Base-by-base conservation (phyloP, 805 yeast genomes). In the Ogataea neopini region DNA sequence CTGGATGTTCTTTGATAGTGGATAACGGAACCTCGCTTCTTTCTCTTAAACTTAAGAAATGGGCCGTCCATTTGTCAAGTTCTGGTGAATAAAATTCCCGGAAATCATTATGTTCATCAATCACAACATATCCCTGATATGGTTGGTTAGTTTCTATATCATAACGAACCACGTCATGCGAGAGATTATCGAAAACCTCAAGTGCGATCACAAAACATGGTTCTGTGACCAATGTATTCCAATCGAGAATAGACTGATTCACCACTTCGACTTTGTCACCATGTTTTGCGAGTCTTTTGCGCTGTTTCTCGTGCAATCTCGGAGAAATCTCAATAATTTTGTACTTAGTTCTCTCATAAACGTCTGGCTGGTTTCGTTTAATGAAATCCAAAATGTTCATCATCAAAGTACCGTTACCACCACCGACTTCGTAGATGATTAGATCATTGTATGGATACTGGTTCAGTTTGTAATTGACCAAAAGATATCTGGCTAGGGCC, bases 361-460 rank as follows among this genome's bases (percentile, higher is more conserved):
- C 81, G 32, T 85, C 90, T 0, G 95, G 91, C 53, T 84, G 83
- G 17, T 75, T 70, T 22, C 67, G 68, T 51, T 78, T 71, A 50
- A 88, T 75, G 61, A 74, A 88, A 58, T 83, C 82, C 52, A 88
- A 65, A 9, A 88, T 77, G 58, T 88, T 84, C 45, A 75, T 63
- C 96, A 89, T 88, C 50, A 88, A 66, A 0, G 95, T 88, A 35
- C 96, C 96, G 59, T 88, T 88, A 55, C 96, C 96, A 17, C 90
- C 96, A 49, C 96, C 96, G 74, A 87, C 80, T 66, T 89, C 96
- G 66, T 88, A 89, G 20, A 88, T 86, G 6, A 80, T 75, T 40
- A 92, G 69, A 60, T 87, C 90, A 35, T 76, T 73, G 58, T 83
- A 83, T 0, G 91, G 92, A 56, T 80, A 85, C 35, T 77, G 69